Evolutionary conservation across 805 yeast species (phyloP), one percentile per base, ranked within the genome.

Genomic region (Lachancea mirantina): DNA sequence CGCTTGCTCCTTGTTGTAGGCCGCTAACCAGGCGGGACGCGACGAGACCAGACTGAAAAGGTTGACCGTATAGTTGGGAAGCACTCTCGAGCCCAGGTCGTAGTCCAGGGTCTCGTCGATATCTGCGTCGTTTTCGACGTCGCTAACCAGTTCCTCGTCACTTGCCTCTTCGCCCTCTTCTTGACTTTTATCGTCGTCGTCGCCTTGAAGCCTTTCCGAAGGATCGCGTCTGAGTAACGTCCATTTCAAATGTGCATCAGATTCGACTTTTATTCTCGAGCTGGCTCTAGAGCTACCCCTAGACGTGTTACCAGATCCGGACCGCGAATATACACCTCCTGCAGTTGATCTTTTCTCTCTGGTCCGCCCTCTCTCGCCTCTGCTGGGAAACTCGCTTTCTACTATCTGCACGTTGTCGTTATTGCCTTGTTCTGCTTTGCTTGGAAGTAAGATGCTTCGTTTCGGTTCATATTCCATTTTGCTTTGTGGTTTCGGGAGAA

Each of bases 181-280:
- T 1, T 46, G 49, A 2, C 57, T 62, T 15, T 49, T 79, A 8
- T 78, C 79, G 38, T 74, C 81, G 29, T 74, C 74, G 13, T 35
- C 39, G 7, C 38, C 41, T 13, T 41, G 49, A 21, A 79, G 52
- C 38, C 92, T 60, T 46, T 78, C 81, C 41, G 78, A 76, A 0
- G 94, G 94, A 46, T 82, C 88, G 45, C 76, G 82, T 34, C 72
- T 70, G 29, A 83, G 67, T 25, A 82, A 76, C 0, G 83, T 71
- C 76, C 81, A 79, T 44, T 70, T 71, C 35, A 72, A 47, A 23
- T 67, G 72, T 39, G 63, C 65, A 28, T 54, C 60, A 18, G 51
- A 52, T 11, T 51, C 38, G 8, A 54, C 35, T 10, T 43, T 35
- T 6, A 52, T 52, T 20, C 65, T 52, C 9, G 50, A 52, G 24